phyloP scores from a whole-genome alignment of 2,329 filamentous ascomycete genomes.

The Paracoccidioides lutzii region DNA sequence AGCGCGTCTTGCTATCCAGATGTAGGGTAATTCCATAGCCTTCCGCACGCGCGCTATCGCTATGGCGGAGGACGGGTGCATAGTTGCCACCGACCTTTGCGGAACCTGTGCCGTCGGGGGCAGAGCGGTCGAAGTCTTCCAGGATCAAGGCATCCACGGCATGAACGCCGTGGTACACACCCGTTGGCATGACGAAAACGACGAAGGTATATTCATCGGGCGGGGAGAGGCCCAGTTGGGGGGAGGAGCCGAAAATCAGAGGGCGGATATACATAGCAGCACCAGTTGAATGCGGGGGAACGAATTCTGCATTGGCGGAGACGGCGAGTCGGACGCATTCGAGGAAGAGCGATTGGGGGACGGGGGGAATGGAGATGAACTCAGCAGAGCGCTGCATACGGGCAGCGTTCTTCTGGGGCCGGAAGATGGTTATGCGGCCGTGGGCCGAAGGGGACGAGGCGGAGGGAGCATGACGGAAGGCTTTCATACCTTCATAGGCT shows the following conservation, averaged over 20 bases:
- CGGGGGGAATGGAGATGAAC: constrained; percentile 68
- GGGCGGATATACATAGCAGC: constrained; percentile 89
- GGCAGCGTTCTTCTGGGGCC: constrained; percentile 68
- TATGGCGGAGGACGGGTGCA: constrained; percentile 78
- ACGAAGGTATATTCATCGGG: constrained; percentile 87
- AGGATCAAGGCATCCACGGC: constrained; percentile 80
- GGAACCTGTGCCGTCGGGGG: constrained; percentile 77
- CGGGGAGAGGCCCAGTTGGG: constrained; percentile 73
- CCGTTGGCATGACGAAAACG: constrained; percentile 82
- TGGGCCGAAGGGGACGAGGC: constrained; percentile 33
- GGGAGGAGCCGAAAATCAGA: constrained; percentile 72
- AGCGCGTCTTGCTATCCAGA: constrained; percentile 70
- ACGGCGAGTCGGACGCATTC: constrained; percentile 69
- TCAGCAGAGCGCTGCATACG: constrained; percentile 76
- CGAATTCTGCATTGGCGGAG: constrained; percentile 74
- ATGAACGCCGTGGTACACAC: constrained; percentile 82
- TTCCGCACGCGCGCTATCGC: constrained; percentile 61
- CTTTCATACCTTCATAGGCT: constrained; percentile 96
- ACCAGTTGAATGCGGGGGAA: constrained; percentile 78
- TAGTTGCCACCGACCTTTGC: constrained; percentile 98
- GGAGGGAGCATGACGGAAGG: constrained; percentile 59
- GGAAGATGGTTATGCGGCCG: constrained; percentile 68
- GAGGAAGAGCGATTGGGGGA: constrained; percentile 65
- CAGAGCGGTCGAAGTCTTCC: constrained; percentile 85
- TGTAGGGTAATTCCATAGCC: constrained; percentile 94